These are phyloP conservation scores for Cladosporium sp. DNA, from an alignment of 2,329 filamentous ascomycete genomes.

Conservation along the genomic window DNA sequence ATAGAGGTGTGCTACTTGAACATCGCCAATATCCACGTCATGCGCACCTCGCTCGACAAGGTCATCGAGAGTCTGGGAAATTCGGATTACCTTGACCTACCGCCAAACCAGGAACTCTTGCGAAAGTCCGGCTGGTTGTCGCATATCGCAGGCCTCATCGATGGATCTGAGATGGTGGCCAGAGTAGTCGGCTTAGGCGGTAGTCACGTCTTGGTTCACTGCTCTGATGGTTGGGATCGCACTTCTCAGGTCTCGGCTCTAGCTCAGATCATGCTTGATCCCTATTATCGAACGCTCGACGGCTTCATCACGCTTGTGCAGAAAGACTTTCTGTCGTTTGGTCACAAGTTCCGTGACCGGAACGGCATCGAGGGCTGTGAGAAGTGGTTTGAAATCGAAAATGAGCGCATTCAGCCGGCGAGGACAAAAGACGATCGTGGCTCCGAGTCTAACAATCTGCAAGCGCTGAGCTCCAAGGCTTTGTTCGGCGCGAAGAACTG, in stretches of 20 bases:
- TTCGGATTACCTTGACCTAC: slow-evolving; percentile 77
- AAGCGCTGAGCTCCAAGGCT: slow-evolving; percentile 60
- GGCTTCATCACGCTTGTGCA: slow-evolving; percentile 93
- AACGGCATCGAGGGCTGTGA: slow-evolving; percentile 83
- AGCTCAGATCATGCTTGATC: slow-evolving; percentile 89
- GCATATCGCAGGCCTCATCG: slow-evolving; percentile 78
- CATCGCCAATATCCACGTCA: slow-evolving; percentile 98
- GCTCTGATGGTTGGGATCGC: slow-evolving; percentile 97
- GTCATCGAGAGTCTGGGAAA: slow-evolving; percentile 90
- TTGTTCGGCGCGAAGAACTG: slow-evolving; percentile 76
- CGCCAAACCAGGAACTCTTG: slow-evolving; percentile 76
- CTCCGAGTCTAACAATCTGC: slow-evolving; percentile 34
- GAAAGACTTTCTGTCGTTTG: slow-evolving; percentile 97
- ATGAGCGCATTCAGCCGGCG: slow-evolving; percentile 62
- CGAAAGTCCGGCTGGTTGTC: slow-evolving; percentile 85
- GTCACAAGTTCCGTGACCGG: slow-evolving; percentile 95
- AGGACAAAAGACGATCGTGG: slow-evolving; percentile 40
- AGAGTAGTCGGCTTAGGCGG: slow-evolving; percentile 86
- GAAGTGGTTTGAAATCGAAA: slow-evolving; percentile 89
- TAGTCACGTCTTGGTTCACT: slow-evolving; percentile 93
- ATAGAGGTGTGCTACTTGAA: slow-evolving; percentile 76
- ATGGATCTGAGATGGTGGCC: slow-evolving; percentile 79
- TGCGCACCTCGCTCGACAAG: slow-evolving; percentile 84
- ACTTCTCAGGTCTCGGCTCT: slow-evolving; percentile 91
- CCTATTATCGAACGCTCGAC: slow-evolving; percentile 89